These are phyloP conservation scores for Allomyces arbusculus DNA, from an alignment of 192 early-diverging fungal genomes.

Conservation along the genomic window DNA sequence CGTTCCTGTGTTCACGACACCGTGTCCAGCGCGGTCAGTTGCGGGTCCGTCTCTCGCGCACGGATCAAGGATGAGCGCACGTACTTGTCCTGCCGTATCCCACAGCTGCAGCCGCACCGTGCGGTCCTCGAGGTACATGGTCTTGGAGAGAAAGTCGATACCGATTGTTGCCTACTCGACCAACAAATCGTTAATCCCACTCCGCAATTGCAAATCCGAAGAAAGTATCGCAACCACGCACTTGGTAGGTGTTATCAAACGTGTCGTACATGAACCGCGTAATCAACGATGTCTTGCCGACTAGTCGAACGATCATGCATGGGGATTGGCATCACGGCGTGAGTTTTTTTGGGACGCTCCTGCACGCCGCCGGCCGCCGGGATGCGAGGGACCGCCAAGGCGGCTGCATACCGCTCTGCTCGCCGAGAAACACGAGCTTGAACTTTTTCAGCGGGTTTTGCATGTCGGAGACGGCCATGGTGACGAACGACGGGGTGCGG, in stretches of 20 bases:
- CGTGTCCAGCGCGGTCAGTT: too few relatives aligned
- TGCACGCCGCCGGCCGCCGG: too few relatives aligned
- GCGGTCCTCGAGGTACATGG: slow-evolving; percentile 95
- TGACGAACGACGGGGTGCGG: too few relatives aligned
- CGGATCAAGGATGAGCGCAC: not conserved
- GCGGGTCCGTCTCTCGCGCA: too few relatives aligned
- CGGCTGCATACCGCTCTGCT: slow-evolving; percentile 73
- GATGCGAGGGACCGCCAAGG: too few relatives aligned
- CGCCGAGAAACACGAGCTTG: slow-evolving; percentile 98
- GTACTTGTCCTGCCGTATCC: slow-evolving; percentile 93
- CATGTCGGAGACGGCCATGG: slow-evolving; percentile 15
- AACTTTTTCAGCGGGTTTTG: slow-evolving; percentile 62
- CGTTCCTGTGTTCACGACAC: slow-evolving; percentile 44
- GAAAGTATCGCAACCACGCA: slow-evolving; percentile 7
- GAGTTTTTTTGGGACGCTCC: too few relatives aligned
- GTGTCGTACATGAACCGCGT: slow-evolving; percentile 99
- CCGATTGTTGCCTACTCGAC: slow-evolving; percentile 80
- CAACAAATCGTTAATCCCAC: not conserved
- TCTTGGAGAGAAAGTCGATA: slow-evolving; percentile 97
- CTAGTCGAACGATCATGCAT: slow-evolving; percentile 17
- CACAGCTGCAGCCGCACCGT: slow-evolving; percentile 96
- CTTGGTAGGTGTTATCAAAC: slow-evolving; percentile 97
- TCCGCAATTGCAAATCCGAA: not conserved
- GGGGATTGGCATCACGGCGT: too few relatives aligned
- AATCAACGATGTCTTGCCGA: slow-evolving; percentile 96